Conservation (phyloP, 441 rosid genomes). For the Kokia cookei region DNA sequence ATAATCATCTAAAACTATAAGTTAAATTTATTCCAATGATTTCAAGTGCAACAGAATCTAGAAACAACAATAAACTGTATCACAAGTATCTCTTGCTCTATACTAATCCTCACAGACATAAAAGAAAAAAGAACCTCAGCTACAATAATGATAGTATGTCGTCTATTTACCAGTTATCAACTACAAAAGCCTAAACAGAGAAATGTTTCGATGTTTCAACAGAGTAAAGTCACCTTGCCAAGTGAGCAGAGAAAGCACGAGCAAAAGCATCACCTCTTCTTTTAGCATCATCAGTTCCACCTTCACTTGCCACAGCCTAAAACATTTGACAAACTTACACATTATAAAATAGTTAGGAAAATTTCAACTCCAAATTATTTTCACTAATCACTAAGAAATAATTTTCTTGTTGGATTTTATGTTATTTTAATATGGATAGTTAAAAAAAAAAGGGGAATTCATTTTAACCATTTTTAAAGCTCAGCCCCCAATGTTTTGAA, state of each 20-base stretch:
- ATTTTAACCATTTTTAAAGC: not conserved
- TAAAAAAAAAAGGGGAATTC: not conserved
- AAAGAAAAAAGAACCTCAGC: not conserved
- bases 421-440: not conserved
- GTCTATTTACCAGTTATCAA: not conserved
- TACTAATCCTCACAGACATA: not conserved
- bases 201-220: not conserved
- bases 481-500: not conserved
- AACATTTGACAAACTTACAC: constrained; percentile 15
- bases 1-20: not conserved
- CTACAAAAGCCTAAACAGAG: not conserved
- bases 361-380: not conserved
- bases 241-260: constrained; percentile 97
- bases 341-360: not conserved
- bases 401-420: not conserved
- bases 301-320: constrained; percentile 99
- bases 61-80: not conserved
- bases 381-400: not conserved
- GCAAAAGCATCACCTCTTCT: constrained; percentile 99
- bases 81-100: not conserved
- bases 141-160: not conserved
- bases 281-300: constrained; percentile 96
- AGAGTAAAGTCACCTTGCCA: constrained; percentile 60
- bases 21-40: not conserved
- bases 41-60: not conserved